A percentile compares a stretch with the other conserved stretches of the same genome.
These are phyloP conservation scores for Nicotiana sylvestris DNA, from an alignment of 257 asterid species.

Conservation along the genomic window DNA sequence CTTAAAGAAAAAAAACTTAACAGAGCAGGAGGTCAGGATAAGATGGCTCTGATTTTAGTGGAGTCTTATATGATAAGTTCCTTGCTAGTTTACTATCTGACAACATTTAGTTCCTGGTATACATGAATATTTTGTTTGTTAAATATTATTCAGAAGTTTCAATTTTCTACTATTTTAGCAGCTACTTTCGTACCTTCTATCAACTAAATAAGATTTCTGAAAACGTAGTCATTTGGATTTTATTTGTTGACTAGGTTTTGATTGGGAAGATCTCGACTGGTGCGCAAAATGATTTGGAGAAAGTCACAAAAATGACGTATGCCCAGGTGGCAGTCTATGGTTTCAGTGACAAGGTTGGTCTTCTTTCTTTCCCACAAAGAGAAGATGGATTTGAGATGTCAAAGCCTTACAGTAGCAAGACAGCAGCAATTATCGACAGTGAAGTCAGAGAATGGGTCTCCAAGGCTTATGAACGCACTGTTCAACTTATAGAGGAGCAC, in stretches of 20 bases:
- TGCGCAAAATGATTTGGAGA: conserved; percentile 92
- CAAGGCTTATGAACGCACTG: conserved; percentile 58
- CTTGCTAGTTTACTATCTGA: not conserved
- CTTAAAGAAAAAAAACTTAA: not conserved
- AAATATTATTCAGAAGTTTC: not conserved
- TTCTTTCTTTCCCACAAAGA: conserved; percentile 66
- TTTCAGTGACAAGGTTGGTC: conserved; percentile 86
- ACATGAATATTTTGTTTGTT: not conserved
- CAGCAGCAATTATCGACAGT: conserved; percentile 66
- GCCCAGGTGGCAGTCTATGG: conserved; percentile 84
- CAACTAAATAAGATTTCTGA: not conserved
- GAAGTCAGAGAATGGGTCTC: conserved; percentile 79
- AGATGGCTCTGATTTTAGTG: not conserved
- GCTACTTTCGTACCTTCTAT: not conserved
- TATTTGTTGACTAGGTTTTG: conserved; percentile 45
- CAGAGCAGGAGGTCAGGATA: not conserved
- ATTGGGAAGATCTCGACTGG: conserved; percentile 89
- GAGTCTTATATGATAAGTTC: not conserved
- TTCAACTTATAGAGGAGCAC: conserved; percentile 67
- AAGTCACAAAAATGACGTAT: conserved; percentile 85
- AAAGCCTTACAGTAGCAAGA: conserved; percentile 86
- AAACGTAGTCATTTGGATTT: not conserved
- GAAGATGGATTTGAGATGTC: conserved; percentile 40
- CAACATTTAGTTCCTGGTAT: not conserved
- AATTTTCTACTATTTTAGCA: not conserved